Conservation (phyloP, 495 filamentous ascomycete genomes). For the Podospora tetraspora region DNA sequence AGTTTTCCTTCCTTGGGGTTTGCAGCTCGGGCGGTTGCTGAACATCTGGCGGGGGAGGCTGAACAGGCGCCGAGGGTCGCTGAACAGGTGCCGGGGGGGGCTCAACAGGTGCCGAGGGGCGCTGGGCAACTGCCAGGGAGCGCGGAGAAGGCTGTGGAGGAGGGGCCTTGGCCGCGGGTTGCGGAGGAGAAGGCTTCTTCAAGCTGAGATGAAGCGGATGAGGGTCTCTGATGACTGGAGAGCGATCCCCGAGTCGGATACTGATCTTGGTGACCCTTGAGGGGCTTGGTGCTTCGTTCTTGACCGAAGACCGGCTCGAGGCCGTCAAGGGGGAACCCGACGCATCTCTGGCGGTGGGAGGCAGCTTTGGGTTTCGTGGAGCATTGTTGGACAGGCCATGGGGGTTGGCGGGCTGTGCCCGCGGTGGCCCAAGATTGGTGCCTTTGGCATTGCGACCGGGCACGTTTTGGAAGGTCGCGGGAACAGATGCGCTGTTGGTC, state of each 20-base stretch:
- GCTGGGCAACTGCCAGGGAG: neutral
- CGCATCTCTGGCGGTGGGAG: neutral
- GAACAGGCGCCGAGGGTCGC: neutral
- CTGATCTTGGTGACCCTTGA: neutral
- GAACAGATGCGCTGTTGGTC: neutral
- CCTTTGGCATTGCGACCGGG: neutral
- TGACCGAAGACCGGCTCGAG: neutral
- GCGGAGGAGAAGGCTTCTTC: neutral
- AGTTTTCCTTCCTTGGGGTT: constrained; percentile 33
- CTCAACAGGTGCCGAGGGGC: neutral
- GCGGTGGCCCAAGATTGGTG: neutral
- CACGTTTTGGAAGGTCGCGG: neutral
- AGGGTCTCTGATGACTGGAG: neutral
- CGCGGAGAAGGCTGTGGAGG: neutral
- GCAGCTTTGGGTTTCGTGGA: neutral
- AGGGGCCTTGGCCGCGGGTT: neutral
- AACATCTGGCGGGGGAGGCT: neutral
- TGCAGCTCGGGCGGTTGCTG: constrained; percentile 30
- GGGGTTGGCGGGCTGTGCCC: neutral
- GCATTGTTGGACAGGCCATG: neutral
- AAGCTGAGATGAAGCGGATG: neutral
- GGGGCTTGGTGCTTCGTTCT: neutral
- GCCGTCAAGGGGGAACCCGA: neutral
- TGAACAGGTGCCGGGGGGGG: neutral
- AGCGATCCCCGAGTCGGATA: neutral